Evolutionary conservation across 352 stramenopile species (phyloP), one percentile per base, ranked within the genome.

Genomic region (Phytopythium montanum): DNA sequence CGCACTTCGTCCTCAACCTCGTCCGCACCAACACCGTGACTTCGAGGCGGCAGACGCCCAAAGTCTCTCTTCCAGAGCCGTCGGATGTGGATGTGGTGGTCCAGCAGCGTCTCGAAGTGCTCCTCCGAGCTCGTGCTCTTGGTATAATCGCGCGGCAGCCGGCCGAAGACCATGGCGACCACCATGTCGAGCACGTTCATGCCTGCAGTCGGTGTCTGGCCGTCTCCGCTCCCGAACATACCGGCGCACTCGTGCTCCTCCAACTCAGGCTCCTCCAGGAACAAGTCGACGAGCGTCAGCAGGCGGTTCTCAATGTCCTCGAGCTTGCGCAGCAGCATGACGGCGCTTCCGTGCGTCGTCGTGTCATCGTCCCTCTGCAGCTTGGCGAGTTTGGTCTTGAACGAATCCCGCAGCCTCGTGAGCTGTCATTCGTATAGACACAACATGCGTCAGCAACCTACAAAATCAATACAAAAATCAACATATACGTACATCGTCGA

Each of bases 161-260:
- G 86, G 5, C 77, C 73, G 59, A 95, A 95, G 5, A 93, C 63
- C 86, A 95, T 95, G 18, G 82, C 85, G 9, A 95, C 70, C 34
- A 95, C 75, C 84, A 94, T 95, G 56, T 95, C 86, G 42, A 95
- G 62, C 44, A 95, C 82, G 60, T 91, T 94, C 79, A 88, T 87
- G n/a, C 63, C 62, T 13, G 66, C 63, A 41, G 62, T 65, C 16
- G 70, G 61, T 7, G 14, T 21, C 33, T 56, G 51, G 2, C 51
- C 51, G 5, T 56, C 51, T 1, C 68, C 68, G 39, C 54, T 53
- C 39, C 64, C 70, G 68, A 82, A 81, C 18, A 77, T 74, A 13
- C 73, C 68, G 39, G 70, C 72, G 56, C 73, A 78, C 55, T 83
- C 76, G 59, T 66, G 61, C 54, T 79, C 72, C 23, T 75, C 61